Base-by-base conservation (phyloP, 148 eudicot genomes). In the Simmondsia chinensis region DNA sequence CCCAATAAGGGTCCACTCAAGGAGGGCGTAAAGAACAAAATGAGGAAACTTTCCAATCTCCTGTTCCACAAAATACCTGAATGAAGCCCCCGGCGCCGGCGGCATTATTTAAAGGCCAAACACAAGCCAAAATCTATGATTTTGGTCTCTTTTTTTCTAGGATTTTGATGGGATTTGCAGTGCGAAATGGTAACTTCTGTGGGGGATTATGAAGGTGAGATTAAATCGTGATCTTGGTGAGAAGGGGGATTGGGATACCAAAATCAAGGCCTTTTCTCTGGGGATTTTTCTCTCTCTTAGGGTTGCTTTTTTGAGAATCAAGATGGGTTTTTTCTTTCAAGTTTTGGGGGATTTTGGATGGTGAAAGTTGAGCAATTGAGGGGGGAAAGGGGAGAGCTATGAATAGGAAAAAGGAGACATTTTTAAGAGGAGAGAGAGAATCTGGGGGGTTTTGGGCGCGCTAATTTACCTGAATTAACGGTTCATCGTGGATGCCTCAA, bases 1-100 rank as follows among this genome's bases (percentile, higher is more conserved):
- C 28, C 57, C 39, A 46, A 93, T 82, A 13, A 93, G 63, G n/a
- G 65, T 58, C 87, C 87, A 71, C 71, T 93, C 99, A 4, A 93
- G 74, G 32, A 86, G 3, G 7, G 87, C 91, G 16, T 83, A 87
- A 22, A 86, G 28, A 15, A 86, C 4, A 27, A 93, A 82, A 17
- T 72, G 78, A 7, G 89, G 74, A 30, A 82, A 56, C 32, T 41
- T 59, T 11, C 99, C 99, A 47, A 82, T 20, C 31, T 76, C 74
- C 22, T 82, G 63, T 33, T 79, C 86, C 6, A 82, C 65, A 15
- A 54, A 72, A 33, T 15, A 52, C 61, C 57, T 70, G 52, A 85
- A 65, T 22, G 79, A 72, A 43, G 34, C 36, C 29, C 63, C 63
- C 25, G 63, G 19, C 21, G 31, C 36, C 2, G 46, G 20, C 33